Base-by-base conservation (phyloP, 1,139 yeast genomes). In the Saccharomyces uvarum region DNA sequence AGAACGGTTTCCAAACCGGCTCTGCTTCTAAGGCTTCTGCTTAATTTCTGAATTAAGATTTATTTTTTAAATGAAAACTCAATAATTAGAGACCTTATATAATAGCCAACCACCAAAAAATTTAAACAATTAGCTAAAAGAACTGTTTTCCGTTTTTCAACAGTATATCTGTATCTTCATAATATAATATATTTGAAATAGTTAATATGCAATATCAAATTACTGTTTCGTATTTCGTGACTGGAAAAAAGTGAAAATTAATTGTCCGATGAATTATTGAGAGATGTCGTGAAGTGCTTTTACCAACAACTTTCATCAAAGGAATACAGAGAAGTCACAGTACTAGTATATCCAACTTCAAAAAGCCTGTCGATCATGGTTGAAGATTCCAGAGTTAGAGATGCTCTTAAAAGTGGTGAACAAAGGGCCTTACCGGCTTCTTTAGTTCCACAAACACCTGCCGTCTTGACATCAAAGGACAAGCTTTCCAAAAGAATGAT, bases 1-100 rank as follows among this genome's bases (percentile, higher is more conserved):
- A 90, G 87, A 91, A 93, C 84, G 96, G 91, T 76, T 93, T 93
- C 97, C 97, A 89, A 81, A 76, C 93, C 70, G 90, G 90, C 77
- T 80, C 77, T 71, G 87, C 88, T 50, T 50, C 51, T 24, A 50
- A 56, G 55, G 55, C 62, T 53, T 59, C 67, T 56, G 66, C 63
- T 58, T 63, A 63, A 59, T 38, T 38, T 38, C 21, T 38, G 19
- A 19, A 54, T 53, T 38, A 38, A 19, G 26, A 52, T 32, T 47
- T 41, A 52, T 48, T 49, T 38, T 42, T 46, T 50, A 47, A 38
- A 38, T 38, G 44, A 38, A 38, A 19, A 38, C 44, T 38, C 44
- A 38, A 38, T 38, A 38, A 38, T 38, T 38, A 38, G 44, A 38
- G 44, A 38, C 44, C 44, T 38, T 38, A 38, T 38, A 38, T 38